Evolutionary conservation across 2,329 filamentous ascomycete genomes (phyloP).

Genomic region (Verticillium zaregamsianum): DNA sequence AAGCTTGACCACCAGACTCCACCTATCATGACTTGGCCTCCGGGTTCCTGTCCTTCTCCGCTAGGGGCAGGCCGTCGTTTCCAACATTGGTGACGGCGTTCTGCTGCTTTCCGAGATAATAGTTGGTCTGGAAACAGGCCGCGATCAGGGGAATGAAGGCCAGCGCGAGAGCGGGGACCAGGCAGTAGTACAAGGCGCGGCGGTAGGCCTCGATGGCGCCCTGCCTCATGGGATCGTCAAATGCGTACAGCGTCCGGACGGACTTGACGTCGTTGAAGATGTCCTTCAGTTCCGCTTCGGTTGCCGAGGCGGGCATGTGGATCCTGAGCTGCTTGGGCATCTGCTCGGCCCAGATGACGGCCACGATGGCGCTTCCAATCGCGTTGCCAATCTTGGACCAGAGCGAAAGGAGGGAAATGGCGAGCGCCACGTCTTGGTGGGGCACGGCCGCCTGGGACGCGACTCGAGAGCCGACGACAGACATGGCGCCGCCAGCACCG

Average conservation of each 20-base stretch:
- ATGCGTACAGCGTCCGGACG: slow-evolving; percentile 10
- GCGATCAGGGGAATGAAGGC: slow-evolving; percentile 11
- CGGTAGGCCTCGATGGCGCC: slow-evolving; percentile 13
- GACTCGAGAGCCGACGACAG: slow-evolving; percentile 8
- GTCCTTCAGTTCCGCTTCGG: slow-evolving; percentile 15
- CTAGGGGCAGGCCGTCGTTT: slow-evolving; percentile 6
- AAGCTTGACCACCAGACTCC: neutral
- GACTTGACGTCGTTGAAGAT: slow-evolving; percentile 7
- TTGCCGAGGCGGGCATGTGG: slow-evolving; percentile 17
- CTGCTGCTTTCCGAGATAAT: slow-evolving; percentile 12
- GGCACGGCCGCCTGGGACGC: slow-evolving; percentile 7
- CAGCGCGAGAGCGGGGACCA: slow-evolving; percentile 7
- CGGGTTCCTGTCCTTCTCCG: slow-evolving; percentile 7
- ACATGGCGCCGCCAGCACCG: slow-evolving; percentile 46
- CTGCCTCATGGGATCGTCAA: slow-evolving; percentile 13
- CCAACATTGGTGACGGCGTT: slow-evolving; percentile 10
- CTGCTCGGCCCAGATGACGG: slow-evolving; percentile 12
- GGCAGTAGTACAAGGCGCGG: slow-evolving; percentile 10
- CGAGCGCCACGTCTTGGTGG: slow-evolving; percentile 8
- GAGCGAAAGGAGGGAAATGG: slow-evolving; percentile 6
- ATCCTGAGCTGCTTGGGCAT: slow-evolving; percentile 19
- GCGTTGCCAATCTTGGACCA: slow-evolving; percentile 11
- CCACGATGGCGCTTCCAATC: slow-evolving; percentile 7
- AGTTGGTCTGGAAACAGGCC: slow-evolving; percentile 11
- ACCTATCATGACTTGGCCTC: neutral